Evolutionary conservation across 441 rosid genomes (phyloP), one percentile per base, ranked within the genome.

Genomic region (Euphorbia schlechtendalii): DNA sequence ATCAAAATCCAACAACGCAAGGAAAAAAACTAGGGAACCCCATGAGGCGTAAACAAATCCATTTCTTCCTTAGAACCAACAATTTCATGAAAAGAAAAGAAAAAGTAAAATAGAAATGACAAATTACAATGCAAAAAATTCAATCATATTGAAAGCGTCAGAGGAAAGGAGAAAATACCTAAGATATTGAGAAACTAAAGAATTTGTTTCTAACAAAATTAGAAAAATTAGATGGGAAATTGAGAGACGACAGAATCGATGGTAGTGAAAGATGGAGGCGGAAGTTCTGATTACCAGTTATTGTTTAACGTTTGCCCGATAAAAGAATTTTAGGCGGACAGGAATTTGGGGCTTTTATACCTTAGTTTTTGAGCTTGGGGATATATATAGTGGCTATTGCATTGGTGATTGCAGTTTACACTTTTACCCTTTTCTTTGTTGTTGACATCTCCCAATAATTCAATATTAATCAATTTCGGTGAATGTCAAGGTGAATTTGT

Each of bases 321-420:
- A 48, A 64, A 63, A 34, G 61, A 75, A 63, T 51, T 64, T 78
- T 77, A 76, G 73, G 94, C 87, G 89, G 89, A 85, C 73, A 73
- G 76, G 72, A 21, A 62, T 68, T 45, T 76, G 75, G 88, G 85
- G 81, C 78, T 86, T 89, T 72, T 90, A 86, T 90, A 92, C 90
- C 96, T 86, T 88, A 84, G 81, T n/a, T 78, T 86, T 88, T 79
- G 92, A 82, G 84, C 89, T 74, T 71, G 61, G 52, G 49, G 79
- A 69, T 73, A 74, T 89, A 86, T 88, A 92, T 88, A 88, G 83
- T 62, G 67, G 81, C 78, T 69, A 71, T 75, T 22, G 65, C 63
- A 61, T 66, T 60, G 69, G 66, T 6, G 5, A 0, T 0, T 0
- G 0, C 18, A 60, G 79, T 62, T 77, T 66, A 83, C 91, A 0